Base-by-base conservation (phyloP, 768 basidiomycete genomes). In the Termitomyces sp. region DNA sequence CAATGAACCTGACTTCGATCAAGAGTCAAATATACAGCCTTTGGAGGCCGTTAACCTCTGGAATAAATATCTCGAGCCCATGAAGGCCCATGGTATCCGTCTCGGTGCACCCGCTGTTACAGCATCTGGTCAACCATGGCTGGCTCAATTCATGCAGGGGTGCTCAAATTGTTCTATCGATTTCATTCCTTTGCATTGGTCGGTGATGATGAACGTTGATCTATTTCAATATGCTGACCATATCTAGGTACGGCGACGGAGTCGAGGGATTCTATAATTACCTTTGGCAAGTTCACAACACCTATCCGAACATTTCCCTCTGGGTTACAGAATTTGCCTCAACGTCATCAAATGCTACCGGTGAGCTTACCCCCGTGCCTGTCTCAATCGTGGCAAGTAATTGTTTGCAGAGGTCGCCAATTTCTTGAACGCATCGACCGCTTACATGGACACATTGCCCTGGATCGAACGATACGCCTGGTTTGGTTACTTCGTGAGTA, bases 271-370 rank as follows among this genome's bases (percentile, higher is more conserved):
- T 88, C 63, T 78, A 78, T 49, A 73, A 75, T 49, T 83, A 86
- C 61, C 67, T 87, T 27, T 75, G 77, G 67, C 75, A 81, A 60
- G 76, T 84, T 44, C 80, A 85, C 59, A 65, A 70, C 6, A 68
- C 76, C 8, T 87, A 76, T 58, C 78, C 77, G 51, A 59, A 83
- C 45, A 68, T 69, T 29, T 78, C 83, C 2, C 71, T 86, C 17
- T 88, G 86, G 86, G 76, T 88, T 5, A 86, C 85, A 5, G 86
- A 86, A 61, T 86, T 74, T 66, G 83, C 82, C 0, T 82, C 82
- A 55, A 82, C 79, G 45, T 80, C 80, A 34, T 66, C 71, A 44
- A 79, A 79, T 63, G 68, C 70, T 47, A 70, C 70, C 43, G 77
- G 77, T 76, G 45, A 51, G 70, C 44, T 12, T 27, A 9, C 16